Conservation (phyloP, 108 stramenopile genomes). For the Mediolabrus comicus region DNA sequence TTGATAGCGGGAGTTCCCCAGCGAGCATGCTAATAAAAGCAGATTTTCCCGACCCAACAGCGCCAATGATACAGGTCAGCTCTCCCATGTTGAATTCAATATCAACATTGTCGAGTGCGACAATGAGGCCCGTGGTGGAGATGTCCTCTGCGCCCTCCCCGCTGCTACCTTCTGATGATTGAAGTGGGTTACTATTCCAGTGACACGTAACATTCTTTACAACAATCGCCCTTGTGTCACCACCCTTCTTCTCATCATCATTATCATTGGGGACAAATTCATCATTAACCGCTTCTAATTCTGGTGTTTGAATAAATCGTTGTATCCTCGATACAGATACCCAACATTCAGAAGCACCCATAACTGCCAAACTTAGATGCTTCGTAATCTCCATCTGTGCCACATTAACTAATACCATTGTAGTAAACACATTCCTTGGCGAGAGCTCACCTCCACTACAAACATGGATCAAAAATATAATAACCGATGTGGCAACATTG, state of each 20-base stretch:
- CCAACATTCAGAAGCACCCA: conserved; percentile 75
- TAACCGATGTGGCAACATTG: conserved; percentile 57
- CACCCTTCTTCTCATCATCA: too few species aligned
- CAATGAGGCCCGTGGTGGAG: conserved; percentile 3
- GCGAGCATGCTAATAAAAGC: conserved; percentile 65
- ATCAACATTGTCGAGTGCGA: conserved; percentile 37
- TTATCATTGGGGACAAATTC: background rate
- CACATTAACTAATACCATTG: conserved; percentile 77
- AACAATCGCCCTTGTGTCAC: conserved; percentile 2
- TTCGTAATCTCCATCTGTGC: conserved; percentile 87
- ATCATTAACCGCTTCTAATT: conserved; percentile 28
- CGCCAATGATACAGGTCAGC: conserved; percentile 66
- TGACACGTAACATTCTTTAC: conserved; percentile 43
- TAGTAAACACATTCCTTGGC: conserved; percentile 68
- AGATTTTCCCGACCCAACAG: conserved; percentile 69
- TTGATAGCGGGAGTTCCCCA: conserved; percentile 57
- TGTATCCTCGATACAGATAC: conserved; percentile 68
- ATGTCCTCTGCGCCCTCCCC: conserved; percentile 6
- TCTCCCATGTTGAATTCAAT: conserved; percentile 46
- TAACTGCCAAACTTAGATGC: conserved; percentile 80
- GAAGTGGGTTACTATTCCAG: conserved; percentile 26
- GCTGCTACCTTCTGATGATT: background rate
- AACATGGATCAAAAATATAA: conserved; percentile 69
- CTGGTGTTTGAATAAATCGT: conserved; percentile 66
- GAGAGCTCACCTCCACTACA: conserved; percentile 48